Evolutionary conservation across 2,329 filamentous ascomycete species (phyloP), one percentile per base, ranked within the genome.

Genomic region (Bisporella sp.): DNA sequence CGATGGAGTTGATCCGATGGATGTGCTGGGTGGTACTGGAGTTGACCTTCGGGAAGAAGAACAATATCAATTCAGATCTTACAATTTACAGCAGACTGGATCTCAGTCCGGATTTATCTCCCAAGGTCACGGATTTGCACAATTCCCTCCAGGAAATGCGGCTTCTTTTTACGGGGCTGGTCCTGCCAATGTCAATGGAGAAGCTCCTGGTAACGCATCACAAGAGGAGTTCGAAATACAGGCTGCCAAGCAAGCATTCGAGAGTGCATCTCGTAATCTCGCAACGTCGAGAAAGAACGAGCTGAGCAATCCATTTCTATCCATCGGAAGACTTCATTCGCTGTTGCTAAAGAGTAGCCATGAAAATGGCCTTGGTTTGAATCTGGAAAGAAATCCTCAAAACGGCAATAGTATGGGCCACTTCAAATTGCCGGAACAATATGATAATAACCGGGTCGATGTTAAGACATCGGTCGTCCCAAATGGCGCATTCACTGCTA

Each of bases 31-130:
- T 13, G 88, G 87, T 13, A 92, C 89, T 12, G 90, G 89, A 46
- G 89, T 96, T 56, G 88, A 96, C 71, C 70, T 96, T 44, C 83
- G 85, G 52, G 89, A 89, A 57, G 91, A 96, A 67, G 89, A 95
- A 63, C 87, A 90, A 59, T 87, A 82, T 57, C 75, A 93, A 66
- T 84, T 88, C 42, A 82, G 81, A 52, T 73, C 82, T 50, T 85
- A 82, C 63, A 71, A 73, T 49, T 62, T 70, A 28, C 71, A 69
- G 48, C 64, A 68, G 11, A 66, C 70, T 47, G 61, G 66, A 8
- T 71, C 72, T 8, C 68, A 69, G 13, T 59, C 68, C 5, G 70
- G 69, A 31, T 68, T 66, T 4, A 58, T 68, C 8, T 68, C 71
- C n/a, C 62, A 69, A 6, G 64, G 67, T 5, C 64, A 66, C 54